These are phyloP conservation scores for Diplosphaera chodatii DNA, from an alignment of 139 green algal genomes.

Conservation along the genomic window DNA sequence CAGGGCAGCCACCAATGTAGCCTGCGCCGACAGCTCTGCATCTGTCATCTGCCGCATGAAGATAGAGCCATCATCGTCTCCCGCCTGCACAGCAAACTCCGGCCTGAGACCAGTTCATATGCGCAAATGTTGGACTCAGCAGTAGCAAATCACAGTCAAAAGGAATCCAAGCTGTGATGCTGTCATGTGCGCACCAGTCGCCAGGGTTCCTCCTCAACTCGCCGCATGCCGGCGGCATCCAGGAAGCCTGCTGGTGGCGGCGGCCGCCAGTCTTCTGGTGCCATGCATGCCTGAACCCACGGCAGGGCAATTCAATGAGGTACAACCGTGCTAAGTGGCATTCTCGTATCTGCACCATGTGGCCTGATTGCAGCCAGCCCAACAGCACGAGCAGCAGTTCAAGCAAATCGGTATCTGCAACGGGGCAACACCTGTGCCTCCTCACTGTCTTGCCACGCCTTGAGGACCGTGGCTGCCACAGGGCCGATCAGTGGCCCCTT, in stretches of 20 bases:
- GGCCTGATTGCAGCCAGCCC: too few relatives aligned
- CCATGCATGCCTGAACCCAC: slow-evolving; percentile 12
- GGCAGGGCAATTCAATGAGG: too few relatives aligned
- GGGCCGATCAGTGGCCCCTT: slow-evolving; percentile 2
- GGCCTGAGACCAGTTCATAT: too few relatives aligned
- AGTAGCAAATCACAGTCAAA: too few relatives aligned
- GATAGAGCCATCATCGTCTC: slow-evolving; percentile 16
- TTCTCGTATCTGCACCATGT: too few relatives aligned
- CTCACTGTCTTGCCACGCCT: background rate
- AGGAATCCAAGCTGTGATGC: too few relatives aligned
- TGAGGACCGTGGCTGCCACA: background rate
- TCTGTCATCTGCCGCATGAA: slow-evolving; percentile 24
- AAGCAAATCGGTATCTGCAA: too few relatives aligned
- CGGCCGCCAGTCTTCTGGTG: slow-evolving; percentile 26
- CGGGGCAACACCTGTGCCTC: background rate
- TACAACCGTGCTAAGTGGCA: too few relatives aligned
- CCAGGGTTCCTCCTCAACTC: slow-evolving; percentile 14
- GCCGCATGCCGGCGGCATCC: slow-evolving; percentile 18
- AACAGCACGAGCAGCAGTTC: too few relatives aligned
- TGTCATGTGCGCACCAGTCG: slow-evolving; percentile 4
- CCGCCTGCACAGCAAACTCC: slow-evolving; percentile 6
- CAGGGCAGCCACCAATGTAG: background rate
- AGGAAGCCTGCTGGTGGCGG: slow-evolving; percentile 25
- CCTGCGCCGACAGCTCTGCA: slow-evolving; percentile 10
- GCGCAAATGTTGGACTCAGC: too few relatives aligned